A percentile compares a stretch with the other conserved stretches of the same genome.
Evolutionary conservation across 352 stramenopile genomes (phyloP).

Genomic region (Pelagophyceae sp.): DNA sequence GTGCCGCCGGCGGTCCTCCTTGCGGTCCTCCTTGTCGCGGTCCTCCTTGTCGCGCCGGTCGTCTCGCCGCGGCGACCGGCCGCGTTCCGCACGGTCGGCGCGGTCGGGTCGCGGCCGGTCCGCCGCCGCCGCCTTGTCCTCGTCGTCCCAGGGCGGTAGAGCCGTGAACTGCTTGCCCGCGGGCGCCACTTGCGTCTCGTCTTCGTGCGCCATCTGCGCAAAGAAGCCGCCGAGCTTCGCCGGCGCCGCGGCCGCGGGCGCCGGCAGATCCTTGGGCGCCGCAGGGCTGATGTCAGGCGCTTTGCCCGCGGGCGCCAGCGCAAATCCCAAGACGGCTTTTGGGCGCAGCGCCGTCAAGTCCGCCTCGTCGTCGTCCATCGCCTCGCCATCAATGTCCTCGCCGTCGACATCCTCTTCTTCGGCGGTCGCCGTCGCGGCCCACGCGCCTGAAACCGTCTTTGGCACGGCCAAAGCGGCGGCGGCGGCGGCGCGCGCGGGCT

Average conservation of each 20-base stretch:
- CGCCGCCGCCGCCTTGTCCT: background rate
- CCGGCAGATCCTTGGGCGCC: too few species aligned
- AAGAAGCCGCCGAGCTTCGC: background rate
- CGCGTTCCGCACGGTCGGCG: background rate
- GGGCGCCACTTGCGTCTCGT: background rate
- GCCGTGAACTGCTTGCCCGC: background rate
- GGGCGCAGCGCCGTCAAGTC: too few species aligned
- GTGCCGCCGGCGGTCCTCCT: background rate
- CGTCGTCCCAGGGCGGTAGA: background rate
- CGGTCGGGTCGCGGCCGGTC: background rate
- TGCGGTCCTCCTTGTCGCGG: background rate
- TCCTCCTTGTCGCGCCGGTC: background rate
- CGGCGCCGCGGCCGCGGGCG: too few species aligned
- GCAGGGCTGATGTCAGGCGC: too few species aligned
- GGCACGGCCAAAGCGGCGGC: background rate
- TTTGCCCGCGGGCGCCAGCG: too few species aligned
- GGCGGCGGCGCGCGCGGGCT: background rate
- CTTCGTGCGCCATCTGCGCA: background rate
- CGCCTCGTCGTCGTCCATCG: constrained; percentile 26
- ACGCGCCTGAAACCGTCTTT: too few species aligned
- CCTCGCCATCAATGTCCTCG: constrained; percentile 30
- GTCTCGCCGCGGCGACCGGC: background rate
- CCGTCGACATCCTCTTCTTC: constrained; percentile 13
- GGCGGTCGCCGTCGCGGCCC: background rate
- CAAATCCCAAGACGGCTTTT: too few species aligned